phyloP scores from a whole-genome alignment of 1,139 yeast genomes.

The Suhomyces anneliseae region DNA sequence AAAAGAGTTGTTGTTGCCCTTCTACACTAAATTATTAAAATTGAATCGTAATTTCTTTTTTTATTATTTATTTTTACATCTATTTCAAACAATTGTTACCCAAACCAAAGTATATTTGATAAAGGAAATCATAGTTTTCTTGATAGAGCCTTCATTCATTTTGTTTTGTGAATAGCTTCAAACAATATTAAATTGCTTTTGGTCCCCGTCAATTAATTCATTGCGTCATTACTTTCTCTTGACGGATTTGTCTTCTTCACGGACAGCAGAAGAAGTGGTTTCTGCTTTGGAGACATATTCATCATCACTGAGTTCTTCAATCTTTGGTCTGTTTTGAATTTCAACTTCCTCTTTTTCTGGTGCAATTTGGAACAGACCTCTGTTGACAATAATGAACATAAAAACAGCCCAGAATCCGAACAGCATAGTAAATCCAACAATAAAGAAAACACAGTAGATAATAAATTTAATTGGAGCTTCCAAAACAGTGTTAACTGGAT shows the following conservation, averaged over 20 bases:
- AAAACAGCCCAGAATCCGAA: slow-evolving; percentile 43
- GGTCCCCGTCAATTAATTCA: no score
- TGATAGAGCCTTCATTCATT: no score
- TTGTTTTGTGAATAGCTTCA: no score
- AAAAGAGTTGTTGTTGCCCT: no score
- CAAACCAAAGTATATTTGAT: no score
- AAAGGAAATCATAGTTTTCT: no score
- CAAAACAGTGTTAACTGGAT: slow-evolving; percentile 44
- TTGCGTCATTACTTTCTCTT: slow-evolving; percentile 1
- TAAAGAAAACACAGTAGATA: slow-evolving; percentile 43
- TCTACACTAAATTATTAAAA: no score
- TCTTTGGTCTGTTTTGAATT: background rate
- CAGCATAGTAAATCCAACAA: slow-evolving; percentile 38
- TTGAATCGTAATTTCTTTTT: no score
- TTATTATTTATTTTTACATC: no score
- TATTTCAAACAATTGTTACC: no score
- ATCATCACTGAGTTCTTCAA: slow-evolving; percentile 9
- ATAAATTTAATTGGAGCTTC: slow-evolving; percentile 51
- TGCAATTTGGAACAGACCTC: slow-evolving; percentile 3
- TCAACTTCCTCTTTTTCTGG: background rate
- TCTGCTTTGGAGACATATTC: background rate
- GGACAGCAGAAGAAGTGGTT: slow-evolving; percentile 1
- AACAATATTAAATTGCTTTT: no score
- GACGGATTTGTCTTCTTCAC: background rate
- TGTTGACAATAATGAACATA: slow-evolving; percentile 19